These are phyloP conservation scores for Colletotrichum endophyticum DNA, from an alignment of 2,329 filamentous ascomycete genomes.

Conservation along the genomic window DNA sequence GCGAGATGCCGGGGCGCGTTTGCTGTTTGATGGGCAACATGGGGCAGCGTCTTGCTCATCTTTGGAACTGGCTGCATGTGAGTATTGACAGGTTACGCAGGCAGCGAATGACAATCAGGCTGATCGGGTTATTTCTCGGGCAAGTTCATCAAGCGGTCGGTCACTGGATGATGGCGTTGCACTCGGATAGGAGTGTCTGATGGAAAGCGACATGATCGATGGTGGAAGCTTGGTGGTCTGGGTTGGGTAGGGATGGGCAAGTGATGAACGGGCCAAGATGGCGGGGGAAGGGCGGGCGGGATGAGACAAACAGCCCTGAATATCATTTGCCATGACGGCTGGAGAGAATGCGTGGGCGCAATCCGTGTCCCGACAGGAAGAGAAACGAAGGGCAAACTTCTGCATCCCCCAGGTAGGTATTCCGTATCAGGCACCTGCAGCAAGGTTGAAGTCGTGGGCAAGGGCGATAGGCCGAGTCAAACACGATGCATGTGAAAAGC, in stretches of 20 bases:
- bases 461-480: neutral
- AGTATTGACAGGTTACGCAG: neutral
- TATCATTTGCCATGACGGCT: constrained; percentile 6
- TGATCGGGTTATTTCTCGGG: neutral
- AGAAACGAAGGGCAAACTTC: neutral
- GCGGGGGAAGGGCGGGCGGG: neutral
- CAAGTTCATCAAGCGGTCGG: neutral
- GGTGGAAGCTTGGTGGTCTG: neutral
- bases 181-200: neutral
- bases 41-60: neutral
- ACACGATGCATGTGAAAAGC: neutral
- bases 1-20: neutral
- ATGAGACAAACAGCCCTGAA: neutral
- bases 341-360: neutral
- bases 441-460: neutral
- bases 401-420: neutral
- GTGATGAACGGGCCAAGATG: constrained; percentile 3
- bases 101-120: neutral
- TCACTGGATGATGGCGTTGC: neutral
- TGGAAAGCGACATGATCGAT: neutral
- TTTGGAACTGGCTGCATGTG: neutral
- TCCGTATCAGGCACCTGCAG: neutral
- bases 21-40: neutral
- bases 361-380: neutral
- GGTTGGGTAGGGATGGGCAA: neutral